These are phyloP conservation scores for Pseudocohnilembus persalinus DNA, from an alignment of 169 alveolate species.

Conservation along the genomic window DNA sequence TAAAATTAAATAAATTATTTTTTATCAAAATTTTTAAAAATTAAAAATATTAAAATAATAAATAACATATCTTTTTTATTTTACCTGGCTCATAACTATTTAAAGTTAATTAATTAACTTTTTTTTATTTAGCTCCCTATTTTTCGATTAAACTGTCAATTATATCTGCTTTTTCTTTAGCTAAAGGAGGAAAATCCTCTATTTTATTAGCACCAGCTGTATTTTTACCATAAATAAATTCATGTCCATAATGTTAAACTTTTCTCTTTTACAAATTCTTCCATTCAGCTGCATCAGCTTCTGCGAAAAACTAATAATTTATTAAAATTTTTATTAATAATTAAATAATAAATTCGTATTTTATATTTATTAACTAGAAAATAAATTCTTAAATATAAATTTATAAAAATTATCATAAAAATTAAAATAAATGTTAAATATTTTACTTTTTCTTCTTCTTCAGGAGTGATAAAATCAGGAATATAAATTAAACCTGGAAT, in stretches of 20 bases:
- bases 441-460: constrained; percentile 37
- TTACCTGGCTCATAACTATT: constrained; percentile 37
- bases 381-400: no score
- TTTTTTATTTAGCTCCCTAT: not conserved
- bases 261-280: constrained; percentile 54
- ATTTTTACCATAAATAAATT: constrained; percentile 70
- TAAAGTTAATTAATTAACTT: constrained; percentile 18
- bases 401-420: no score
- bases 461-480: constrained; percentile 61
- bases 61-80: no score
- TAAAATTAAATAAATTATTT: no score
- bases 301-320: constrained; percentile 9
- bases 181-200: not conserved
- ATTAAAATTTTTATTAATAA: constrained; percentile 32
- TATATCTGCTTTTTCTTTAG: not conserved
- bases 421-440: no score
- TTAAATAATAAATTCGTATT: not conserved
- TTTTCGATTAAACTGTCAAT: constrained; percentile 29
- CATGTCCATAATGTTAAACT: constrained; percentile 80
- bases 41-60: constrained; percentile 11
- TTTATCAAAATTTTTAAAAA: no score
- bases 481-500: constrained; percentile 60
- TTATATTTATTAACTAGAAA: constrained; percentile 26
- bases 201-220: constrained; percentile 24
- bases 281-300: constrained; percentile 60